phyloP scores from a whole-genome alignment of 2,329 filamentous ascomycete genomes.

The Calonectria hongkongensis region DNA sequence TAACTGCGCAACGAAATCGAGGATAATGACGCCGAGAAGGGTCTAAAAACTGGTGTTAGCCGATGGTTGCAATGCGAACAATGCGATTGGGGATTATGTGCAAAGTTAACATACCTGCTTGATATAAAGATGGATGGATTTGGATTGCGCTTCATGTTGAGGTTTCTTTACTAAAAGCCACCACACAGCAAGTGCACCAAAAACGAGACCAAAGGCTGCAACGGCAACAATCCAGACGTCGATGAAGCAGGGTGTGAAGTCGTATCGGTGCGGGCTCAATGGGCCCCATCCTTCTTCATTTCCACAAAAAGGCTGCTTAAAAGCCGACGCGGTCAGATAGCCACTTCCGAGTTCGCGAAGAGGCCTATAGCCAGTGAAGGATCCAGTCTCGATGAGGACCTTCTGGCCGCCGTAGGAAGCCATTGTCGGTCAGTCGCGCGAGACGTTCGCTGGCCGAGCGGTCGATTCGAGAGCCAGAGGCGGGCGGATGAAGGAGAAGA shows the following conservation, averaged over 20 bases:
- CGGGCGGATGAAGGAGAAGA: constrained; percentile 9
- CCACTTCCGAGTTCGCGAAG: constrained; percentile 70
- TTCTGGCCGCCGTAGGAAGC: constrained; percentile 63
- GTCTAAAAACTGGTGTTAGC: constrained; percentile 56
- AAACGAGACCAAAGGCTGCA: constrained; percentile 85
- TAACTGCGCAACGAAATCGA: constrained; percentile 82
- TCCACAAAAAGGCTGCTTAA: constrained; percentile 85
- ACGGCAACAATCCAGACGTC: constrained; percentile 91
- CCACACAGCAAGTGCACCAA: constrained; percentile 86
- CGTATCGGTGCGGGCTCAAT: constrained; percentile 88
- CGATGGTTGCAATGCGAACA: too few relatives aligned
- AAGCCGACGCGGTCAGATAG: constrained; percentile 75
- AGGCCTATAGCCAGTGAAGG: constrained; percentile 75
- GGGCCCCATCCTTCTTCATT: constrained; percentile 97
- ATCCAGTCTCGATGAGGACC: constrained; percentile 74
- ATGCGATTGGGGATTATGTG: constrained; percentile 9
- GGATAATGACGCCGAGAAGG: constrained; percentile 81
- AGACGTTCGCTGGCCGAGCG: constrained; percentile 17
- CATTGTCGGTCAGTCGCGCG: constrained; percentile 57
- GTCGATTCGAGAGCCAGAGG: constrained; percentile 27
- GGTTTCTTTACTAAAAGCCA: constrained; percentile 84
- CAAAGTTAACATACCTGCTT: constrained; percentile 80
- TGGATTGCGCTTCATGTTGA: constrained; percentile 77
- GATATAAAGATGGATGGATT: constrained; percentile 93
- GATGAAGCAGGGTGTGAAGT: constrained; percentile 98